phyloP scores from a whole-genome alignment of 306 rosid species.

The Abrus pulchellus region DNA sequence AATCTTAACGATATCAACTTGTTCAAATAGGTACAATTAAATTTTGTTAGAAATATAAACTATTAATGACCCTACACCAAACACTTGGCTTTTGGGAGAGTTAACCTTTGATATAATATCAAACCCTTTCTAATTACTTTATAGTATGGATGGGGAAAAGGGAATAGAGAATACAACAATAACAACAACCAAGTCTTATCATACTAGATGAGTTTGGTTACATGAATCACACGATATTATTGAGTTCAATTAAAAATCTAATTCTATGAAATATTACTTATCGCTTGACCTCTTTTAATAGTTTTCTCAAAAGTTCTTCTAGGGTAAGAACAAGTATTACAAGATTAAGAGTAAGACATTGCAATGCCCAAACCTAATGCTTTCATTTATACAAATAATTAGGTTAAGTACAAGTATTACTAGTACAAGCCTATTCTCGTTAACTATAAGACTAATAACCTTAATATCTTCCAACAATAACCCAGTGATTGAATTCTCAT shows the following conservation, averaged over 20 bases:
- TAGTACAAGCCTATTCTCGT: neutral
- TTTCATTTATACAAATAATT: conserved; percentile 7
- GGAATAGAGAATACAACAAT: neutral
- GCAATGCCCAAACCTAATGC: neutral
- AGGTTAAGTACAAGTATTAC: neutral
- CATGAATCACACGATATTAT: too few relatives aligned
- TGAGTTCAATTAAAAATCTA: too few relatives aligned
- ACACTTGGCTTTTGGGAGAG: neutral
- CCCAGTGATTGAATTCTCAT: neutral
- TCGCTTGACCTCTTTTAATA: too few relatives aligned
- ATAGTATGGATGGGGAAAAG: neutral
- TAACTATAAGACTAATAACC: neutral
- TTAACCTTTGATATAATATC: neutral
- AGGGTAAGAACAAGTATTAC: neutral
- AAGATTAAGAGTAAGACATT: neutral
- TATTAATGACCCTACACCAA: conserved; percentile 8
- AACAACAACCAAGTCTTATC: too few relatives aligned
- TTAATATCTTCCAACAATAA: neutral
- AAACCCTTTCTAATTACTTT: neutral
- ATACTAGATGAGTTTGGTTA: too few relatives aligned
- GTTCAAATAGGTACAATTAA: neutral
- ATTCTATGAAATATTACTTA: too few relatives aligned
- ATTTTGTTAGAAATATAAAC: neutral
- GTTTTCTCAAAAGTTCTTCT: too few relatives aligned
- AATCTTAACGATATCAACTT: neutral